phyloP scores from a whole-genome alignment of 805 yeast species.

The Hanseniaspora vineae region DNA sequence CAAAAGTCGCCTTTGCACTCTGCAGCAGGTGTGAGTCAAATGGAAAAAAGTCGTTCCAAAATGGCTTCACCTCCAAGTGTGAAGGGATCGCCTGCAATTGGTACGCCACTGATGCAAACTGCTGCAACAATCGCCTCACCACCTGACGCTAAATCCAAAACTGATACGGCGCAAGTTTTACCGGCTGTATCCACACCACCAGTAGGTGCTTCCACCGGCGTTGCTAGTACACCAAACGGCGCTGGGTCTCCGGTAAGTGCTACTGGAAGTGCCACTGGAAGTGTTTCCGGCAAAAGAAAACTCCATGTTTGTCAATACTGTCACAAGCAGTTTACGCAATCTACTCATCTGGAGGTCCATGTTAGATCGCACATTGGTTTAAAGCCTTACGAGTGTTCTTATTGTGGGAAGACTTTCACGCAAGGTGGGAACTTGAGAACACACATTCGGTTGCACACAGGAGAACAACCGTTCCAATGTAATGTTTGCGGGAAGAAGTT shows the following conservation, averaged over 20 bases:
- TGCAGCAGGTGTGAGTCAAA: neutral
- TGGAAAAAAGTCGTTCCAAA: neutral
- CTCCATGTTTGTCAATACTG: slow-evolving; percentile 67
- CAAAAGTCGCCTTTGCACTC: neutral
- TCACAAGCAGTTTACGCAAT: slow-evolving; percentile 66
- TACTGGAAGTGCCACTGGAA: neutral
- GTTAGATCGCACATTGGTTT: slow-evolving; percentile 77
- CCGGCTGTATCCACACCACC: no score
- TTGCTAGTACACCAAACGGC: neutral
- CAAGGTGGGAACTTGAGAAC: slow-evolving; percentile 87
- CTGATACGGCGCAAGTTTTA: no score
- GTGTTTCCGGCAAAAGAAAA: slow-evolving; percentile 22
- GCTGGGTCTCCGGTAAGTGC: slow-evolving; percentile 16
- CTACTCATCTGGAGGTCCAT: slow-evolving; percentile 88
- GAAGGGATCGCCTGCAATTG: neutral
- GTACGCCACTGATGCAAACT: neutral
- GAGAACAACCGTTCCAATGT: slow-evolving; percentile 83
- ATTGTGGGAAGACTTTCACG: slow-evolving; percentile 70
- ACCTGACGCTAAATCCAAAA: no score
- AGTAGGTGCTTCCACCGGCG: no score
- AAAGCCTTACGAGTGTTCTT: slow-evolving; percentile 70
- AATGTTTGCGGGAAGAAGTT: slow-evolving; percentile 62
- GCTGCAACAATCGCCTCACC: no score
- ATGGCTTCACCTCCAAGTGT: neutral
- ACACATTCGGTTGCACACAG: slow-evolving; percentile 77